Evolutionary conservation across 306 rosid species (phyloP).

Genomic region (Carpinus viminea): DNA sequence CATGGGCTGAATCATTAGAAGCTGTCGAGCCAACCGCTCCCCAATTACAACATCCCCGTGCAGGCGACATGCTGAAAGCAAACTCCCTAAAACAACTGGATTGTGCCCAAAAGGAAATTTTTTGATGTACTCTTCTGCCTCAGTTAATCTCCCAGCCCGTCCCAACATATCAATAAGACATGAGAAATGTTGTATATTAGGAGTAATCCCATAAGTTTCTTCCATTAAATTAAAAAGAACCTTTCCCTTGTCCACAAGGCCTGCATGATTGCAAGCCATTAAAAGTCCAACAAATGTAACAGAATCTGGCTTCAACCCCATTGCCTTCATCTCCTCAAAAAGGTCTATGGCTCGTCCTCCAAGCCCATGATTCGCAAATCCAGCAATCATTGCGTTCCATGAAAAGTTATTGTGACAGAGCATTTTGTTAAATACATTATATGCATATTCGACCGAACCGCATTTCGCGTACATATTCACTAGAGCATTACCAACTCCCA

Average conservation of each 20-base stretch:
- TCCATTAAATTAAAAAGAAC: constrained; percentile 36
- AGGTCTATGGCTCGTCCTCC: constrained; percentile 36
- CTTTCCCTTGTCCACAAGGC: constrained; percentile 37
- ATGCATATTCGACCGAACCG: constrained; percentile 40
- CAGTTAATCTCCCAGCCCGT: constrained; percentile 39
- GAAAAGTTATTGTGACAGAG: constrained; percentile 30
- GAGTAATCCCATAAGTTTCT: constrained; percentile 31
- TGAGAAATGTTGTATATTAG: constrained; percentile 39
- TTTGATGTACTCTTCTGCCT: constrained; percentile 38
- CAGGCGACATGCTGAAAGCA: constrained; percentile 45
- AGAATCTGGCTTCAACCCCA: constrained; percentile 41
- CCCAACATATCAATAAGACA: constrained; percentile 54
- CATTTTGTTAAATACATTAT: constrained; percentile 34
- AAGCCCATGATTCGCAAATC: constrained; percentile 46
- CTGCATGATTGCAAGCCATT: constrained; percentile 47
- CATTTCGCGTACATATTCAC: constrained; percentile 45
- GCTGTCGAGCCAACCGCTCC: constrained; percentile 33
- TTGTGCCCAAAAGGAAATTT: constrained; percentile 33
- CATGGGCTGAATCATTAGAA: constrained; percentile 32
- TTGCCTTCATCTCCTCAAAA: constrained; percentile 39
- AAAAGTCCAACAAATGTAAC: constrained; percentile 37
- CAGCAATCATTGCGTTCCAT: constrained; percentile 49
- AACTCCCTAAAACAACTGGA: constrained; percentile 40
- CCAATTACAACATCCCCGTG: constrained; percentile 38
- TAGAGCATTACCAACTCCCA: constrained; percentile 43